A percentile compares a stretch with the other conserved stretches of the same genome.
These are phyloP conservation scores for Pseudocercospora musae DNA, from an alignment of 2,329 filamentous ascomycete species.

Conservation along the genomic window DNA sequence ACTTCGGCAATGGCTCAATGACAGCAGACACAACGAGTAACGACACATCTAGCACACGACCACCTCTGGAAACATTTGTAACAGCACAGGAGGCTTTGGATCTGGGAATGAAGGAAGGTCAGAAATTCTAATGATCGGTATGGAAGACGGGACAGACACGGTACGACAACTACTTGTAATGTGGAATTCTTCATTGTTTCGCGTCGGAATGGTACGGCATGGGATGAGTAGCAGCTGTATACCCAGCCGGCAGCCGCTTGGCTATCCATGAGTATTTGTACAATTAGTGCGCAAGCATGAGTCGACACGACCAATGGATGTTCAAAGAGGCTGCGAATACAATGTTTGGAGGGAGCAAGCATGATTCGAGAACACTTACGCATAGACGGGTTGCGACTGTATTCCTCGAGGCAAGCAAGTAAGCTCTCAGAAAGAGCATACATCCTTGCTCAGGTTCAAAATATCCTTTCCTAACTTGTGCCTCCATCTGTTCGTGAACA, in stretches of 20 bases:
- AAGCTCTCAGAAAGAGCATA: no score
- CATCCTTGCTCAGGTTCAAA: no score
- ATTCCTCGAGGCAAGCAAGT: no score
- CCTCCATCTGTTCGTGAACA: no score
- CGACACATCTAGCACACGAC: constrained; percentile 31
- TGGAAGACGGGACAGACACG: not conserved
- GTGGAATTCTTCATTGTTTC: not conserved
- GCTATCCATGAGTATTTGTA: not conserved
- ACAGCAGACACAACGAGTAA: not conserved
- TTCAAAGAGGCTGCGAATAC: no score
- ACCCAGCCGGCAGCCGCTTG: not conserved
- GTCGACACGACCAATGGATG: no score
- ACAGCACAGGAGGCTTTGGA: constrained; percentile 45
- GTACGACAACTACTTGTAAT: not conserved
- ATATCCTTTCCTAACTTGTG: no score
- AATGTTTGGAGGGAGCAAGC: no score
- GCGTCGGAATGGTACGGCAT: not conserved
- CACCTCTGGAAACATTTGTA: constrained; percentile 54
- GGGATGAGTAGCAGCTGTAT: not conserved
- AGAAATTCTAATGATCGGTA: not conserved
- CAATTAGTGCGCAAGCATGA: no score
- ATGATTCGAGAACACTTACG: no score
- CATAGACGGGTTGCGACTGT: no score
- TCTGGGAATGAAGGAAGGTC: not conserved
- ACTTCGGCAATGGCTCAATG: not conserved